Percentiles rank a stretch among this genome's conserved stretches.
Evolutionary conservation across 208 protist genomes (phyloP).

Genomic region (Leishmania lainsoni): DNA sequence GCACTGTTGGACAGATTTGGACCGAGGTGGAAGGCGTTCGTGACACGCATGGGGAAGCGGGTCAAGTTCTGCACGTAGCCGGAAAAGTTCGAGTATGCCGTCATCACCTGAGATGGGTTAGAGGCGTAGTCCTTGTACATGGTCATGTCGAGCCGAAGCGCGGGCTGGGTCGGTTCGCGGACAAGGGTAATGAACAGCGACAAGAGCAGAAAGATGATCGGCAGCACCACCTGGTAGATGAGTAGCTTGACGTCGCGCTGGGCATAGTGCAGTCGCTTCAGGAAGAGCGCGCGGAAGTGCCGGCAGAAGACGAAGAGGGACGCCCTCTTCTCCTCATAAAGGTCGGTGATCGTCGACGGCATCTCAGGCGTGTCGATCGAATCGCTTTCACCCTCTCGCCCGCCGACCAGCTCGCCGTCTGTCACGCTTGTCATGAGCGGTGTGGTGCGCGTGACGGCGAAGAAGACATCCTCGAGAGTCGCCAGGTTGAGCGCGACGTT

Average conservation of each 20-base stretch:
- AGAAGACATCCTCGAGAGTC: slow-evolving; percentile 88
- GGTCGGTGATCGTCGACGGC: slow-evolving; percentile 2
- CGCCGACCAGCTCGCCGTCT: slow-evolving; percentile 17
- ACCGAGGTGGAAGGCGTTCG: slow-evolving; percentile 38
- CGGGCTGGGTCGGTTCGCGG: slow-evolving; percentile 51
- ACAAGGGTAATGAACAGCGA: slow-evolving; percentile 74
- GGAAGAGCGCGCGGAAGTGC: slow-evolving; percentile 73
- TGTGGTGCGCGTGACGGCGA: slow-evolving; percentile 35
- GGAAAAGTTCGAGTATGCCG: slow-evolving; percentile 22
- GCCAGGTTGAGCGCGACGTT: slow-evolving; percentile 69
- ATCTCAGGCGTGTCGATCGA: not conserved
- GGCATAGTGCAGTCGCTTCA: slow-evolving; percentile 80
- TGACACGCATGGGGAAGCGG: slow-evolving; percentile 7
- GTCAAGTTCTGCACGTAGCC: slow-evolving; percentile 11
- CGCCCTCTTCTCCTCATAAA: slow-evolving; percentile 29
- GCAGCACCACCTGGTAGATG: slow-evolving; percentile 78
- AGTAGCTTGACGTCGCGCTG: slow-evolving; percentile 73
- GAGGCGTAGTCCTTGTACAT: slow-evolving; percentile 63
- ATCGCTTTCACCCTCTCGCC: slow-evolving; percentile 4
- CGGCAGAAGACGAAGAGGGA: slow-evolving; percentile 39
- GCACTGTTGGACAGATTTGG: slow-evolving; percentile 16
- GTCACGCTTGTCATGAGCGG: slow-evolving; percentile 17
- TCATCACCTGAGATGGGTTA: slow-evolving; percentile 51
- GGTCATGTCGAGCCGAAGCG: slow-evolving; percentile 62
- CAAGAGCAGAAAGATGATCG: slow-evolving; percentile 71